A percentile compares a stretch with the other conserved stretches of the same genome.
Evolutionary conservation across 495 filamentous ascomycete species (phyloP).

Genomic region (Aspergillus incahuasiensis): DNA sequence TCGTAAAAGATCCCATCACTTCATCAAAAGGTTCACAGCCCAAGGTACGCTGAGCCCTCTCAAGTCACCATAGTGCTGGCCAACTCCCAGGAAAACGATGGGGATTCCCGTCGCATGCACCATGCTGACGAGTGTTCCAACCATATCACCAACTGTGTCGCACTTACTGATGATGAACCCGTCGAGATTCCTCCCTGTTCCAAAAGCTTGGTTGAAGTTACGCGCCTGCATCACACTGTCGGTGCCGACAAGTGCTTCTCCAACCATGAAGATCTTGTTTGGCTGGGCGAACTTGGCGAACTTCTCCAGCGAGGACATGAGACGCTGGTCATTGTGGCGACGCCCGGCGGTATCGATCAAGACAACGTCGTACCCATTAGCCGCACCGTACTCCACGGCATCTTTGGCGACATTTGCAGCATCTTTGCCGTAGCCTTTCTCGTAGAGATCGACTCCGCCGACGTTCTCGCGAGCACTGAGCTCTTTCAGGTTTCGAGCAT

Average conservation of each 20-base stretch:
- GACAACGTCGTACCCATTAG: conserved; percentile 82
- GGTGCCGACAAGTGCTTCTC: conserved; percentile 91
- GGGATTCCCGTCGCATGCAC: conserved; percentile 96
- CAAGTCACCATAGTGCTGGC: conserved; percentile 95
- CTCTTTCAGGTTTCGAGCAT: conserved; percentile 86
- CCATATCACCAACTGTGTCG: conserved; percentile 98
- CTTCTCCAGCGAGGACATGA: conserved; percentile 94
- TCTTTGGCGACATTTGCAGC: conserved; percentile 93
- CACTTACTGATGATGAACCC: conserved; percentile 98
- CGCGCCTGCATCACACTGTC: conserved; percentile 92
- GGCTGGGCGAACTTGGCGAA: conserved; percentile 93
- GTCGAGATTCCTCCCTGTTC: conserved; percentile 70
- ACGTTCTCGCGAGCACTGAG: conserved; percentile 70
- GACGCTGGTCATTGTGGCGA: conserved; percentile 87
- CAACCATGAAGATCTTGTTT: conserved; percentile 99
- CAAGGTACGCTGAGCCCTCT: conserved; percentile 89
- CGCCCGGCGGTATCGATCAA: conserved; percentile 94
- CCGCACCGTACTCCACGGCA: conserved; percentile 72
- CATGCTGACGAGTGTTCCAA: conserved; percentile 93
- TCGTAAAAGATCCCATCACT: conserved; percentile 27
- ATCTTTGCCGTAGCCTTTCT: conserved; percentile 97
- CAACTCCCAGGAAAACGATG: conserved; percentile 88
- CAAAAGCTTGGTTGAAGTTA: conserved; percentile 93
- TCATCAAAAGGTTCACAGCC: conserved; percentile 79
- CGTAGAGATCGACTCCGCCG: conserved; percentile 82